A percentile compares a stretch with the other conserved stretches of the same genome.
phyloP scores from a whole-genome alignment of 2,329 filamentous ascomycete genomes.

The Pestalotiopsis sp. region DNA sequence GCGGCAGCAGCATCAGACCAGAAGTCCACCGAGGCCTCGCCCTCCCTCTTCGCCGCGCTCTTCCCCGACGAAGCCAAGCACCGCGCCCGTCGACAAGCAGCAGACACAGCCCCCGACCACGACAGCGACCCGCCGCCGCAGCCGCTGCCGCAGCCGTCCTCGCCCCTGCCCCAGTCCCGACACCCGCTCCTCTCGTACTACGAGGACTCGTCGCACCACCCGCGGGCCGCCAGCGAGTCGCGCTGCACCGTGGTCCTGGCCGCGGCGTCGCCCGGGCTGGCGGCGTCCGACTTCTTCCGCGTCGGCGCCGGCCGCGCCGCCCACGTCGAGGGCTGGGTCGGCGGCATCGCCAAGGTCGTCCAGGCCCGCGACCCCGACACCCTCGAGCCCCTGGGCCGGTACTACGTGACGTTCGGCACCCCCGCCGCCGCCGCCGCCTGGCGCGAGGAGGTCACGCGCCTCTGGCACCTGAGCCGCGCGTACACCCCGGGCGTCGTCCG shows the following conservation, averaged over 20 bases:
- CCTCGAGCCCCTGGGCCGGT: constrained; percentile 63
- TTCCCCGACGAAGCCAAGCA: constrained; percentile 52
- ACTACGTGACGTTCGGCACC: constrained; percentile 70
- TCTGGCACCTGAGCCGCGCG: constrained; percentile 48
- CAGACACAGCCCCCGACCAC: background rate
- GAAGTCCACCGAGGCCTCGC: background rate
- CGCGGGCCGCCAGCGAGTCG: background rate
- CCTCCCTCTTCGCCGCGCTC: constrained; percentile 47
- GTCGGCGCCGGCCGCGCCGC: constrained; percentile 52
- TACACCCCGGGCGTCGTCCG: constrained; percentile 37
- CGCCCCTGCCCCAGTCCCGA: background rate
- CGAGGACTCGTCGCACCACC: constrained; percentile 3
- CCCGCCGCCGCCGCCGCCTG: constrained; percentile 63
- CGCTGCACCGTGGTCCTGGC: constrained; percentile 55
- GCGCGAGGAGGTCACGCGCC: constrained; percentile 51
- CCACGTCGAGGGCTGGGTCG: constrained; percentile 70
- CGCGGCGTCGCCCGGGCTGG: constrained; percentile 60
- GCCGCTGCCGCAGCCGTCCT: background rate
- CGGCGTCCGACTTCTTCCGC: constrained; percentile 71
- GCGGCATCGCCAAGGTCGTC: constrained; percentile 63
- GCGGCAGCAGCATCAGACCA: constrained; percentile 11
- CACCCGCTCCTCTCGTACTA: constrained; percentile 1
- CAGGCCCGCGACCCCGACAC: constrained; percentile 66
- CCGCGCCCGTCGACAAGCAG: constrained; percentile 11
- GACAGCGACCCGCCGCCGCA: background rate